Percentiles rank a stretch among this genome's conserved stretches.
phyloP scores from a whole-genome alignment of 2,329 filamentous ascomycete species.

The Cytospora mali region DNA sequence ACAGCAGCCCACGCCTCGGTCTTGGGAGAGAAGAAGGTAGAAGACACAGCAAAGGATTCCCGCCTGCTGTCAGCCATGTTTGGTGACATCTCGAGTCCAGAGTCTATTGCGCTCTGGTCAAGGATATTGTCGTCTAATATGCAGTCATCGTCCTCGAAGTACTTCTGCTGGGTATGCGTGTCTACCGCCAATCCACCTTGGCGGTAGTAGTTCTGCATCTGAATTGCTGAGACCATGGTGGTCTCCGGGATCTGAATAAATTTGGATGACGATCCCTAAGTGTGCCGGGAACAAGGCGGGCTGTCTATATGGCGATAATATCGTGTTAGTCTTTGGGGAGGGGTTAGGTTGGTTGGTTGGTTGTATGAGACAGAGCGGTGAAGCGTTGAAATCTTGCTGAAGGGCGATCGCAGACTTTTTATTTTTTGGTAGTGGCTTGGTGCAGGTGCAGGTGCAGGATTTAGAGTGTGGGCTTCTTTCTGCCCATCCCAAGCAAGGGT shows the following conservation, averaged over 20 bases:
- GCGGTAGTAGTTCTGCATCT: conserved; percentile 56
- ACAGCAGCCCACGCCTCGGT: conserved; percentile 65
- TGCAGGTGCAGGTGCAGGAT: conserved; percentile 16
- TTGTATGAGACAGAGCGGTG: conserved; percentile 29
- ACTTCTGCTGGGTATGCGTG: conserved; percentile 55
- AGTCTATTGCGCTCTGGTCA: conserved; percentile 62
- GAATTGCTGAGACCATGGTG: conserved; percentile 55
- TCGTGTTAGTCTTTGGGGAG: conserved; percentile 17
- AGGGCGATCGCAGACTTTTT: conserved; percentile 18
- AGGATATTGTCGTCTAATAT: conserved; percentile 64
- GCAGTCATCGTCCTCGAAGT: conserved; percentile 62
- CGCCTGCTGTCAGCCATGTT: conserved; percentile 64
- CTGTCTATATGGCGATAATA: conserved; percentile 18
- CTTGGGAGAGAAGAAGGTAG: conserved; percentile 66
- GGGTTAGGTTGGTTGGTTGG: background rate
- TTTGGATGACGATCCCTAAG: conserved; percentile 10
- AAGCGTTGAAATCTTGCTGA: conserved; percentile 22
- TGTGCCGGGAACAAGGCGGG: conserved; percentile 9
- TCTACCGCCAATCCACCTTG: conserved; percentile 55
- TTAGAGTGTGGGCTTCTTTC: conserved; percentile 5
- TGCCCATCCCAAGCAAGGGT: background rate
- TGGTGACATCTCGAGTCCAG: conserved; percentile 64
- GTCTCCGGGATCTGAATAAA: conserved; percentile 27
- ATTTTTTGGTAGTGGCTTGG: conserved; percentile 27
- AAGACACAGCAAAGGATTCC: conserved; percentile 63